phyloP scores from a whole-genome alignment of 2,329 filamentous ascomycete species.

The Colletotrichum gloeosporioides region DNA sequence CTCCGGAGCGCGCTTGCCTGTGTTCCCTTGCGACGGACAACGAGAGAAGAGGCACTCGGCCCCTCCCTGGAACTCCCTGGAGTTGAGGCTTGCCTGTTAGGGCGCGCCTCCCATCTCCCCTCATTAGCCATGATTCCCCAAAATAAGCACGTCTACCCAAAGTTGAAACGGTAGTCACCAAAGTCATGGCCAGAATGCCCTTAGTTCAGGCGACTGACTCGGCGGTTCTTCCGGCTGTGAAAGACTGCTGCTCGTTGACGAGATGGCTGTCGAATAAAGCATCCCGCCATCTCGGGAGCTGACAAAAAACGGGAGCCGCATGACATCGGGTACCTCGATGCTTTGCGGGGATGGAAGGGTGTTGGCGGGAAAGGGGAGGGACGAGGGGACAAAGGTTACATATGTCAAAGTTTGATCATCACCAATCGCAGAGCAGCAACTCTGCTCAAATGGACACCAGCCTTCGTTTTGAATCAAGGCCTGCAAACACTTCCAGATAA shows the following conservation, averaged over 20 bases:
- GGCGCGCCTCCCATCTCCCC: not conserved
- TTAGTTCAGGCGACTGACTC: constrained; percentile 10
- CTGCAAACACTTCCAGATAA: constrained; percentile 21
- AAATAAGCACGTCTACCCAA: constrained; percentile 16
- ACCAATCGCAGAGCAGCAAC: constrained; percentile 23
- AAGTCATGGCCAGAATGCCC: not conserved
- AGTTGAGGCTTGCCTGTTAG: constrained; percentile 13
- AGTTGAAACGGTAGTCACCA: constrained; percentile 16
- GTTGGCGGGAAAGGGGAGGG: not conserved
- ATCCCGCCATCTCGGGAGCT: not conserved
- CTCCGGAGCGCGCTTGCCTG: constrained; percentile 6
- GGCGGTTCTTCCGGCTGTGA: not conserved
- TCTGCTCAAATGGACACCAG: constrained; percentile 2
- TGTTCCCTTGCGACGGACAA: not conserved
- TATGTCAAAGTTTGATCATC: constrained; percentile 24
- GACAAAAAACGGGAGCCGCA: constrained; percentile 2
- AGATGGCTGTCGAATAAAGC: not conserved
- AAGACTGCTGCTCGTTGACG: not conserved
- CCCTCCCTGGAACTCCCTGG: constrained; percentile 16
- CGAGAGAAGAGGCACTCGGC: not conserved
- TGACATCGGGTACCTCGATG: constrained; percentile 6
- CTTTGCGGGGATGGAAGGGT: constrained; percentile 5
- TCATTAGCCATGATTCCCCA: not conserved
- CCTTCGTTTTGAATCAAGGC: constrained; percentile 17
- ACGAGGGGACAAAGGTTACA: constrained; percentile 5